Base-by-base conservation (phyloP, 192 early-diverging fungal genomes). In the Backusella circina region DNA sequence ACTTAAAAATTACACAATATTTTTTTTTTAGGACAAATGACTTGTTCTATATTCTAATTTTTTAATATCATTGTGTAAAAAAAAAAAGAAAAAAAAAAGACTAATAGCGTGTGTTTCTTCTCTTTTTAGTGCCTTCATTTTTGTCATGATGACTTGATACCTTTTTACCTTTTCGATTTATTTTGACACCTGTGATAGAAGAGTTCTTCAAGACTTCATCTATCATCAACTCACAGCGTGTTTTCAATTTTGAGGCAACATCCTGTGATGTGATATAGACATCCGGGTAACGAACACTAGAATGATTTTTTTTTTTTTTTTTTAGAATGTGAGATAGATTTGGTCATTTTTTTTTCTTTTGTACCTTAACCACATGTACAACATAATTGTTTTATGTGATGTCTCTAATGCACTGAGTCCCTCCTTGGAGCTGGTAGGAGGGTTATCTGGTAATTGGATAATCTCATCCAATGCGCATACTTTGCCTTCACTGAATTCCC, bases 301-400 rank as follows among this genome's bases (percentile, higher is more conserved):
- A 64, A 33, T 18, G 21, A 66, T 61, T 16, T 21, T 33, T 28
- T 26, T 70, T 18, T n/a, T 10, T 9, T 16, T 2, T 23, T 73
- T 21, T 28, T 21, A 23, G 54, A 28, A 2, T 26, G 18, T 33
- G 28, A 23, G 37, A 23, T 39, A 35, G 5, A 23, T 50, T 31
- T 12, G 23, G 21, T 74, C 28, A 38, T 38, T 64, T n/a, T n/a
- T n/a, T n/a, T n/a, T n/a, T n/a, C n/a, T n/a, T n/a, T 37, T 35
- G 35, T 90, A 91, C 84, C 86, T 81, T 74, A 99, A 82, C 97
- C 97, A 99, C 71, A 96, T 84, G 74, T 97, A 99, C 26, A 95
- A 67, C 75, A 94, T 93, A 30, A 97, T 90, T 1, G 84, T 73
- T 54, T 90, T 87, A 80, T 99, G 97, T 66, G 77, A 73, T n/a